Evolutionary conservation across 177 flowering plant species (phyloP), one percentile per base, ranked within the genome.

Genomic region (Vitis hybrid): DNA sequence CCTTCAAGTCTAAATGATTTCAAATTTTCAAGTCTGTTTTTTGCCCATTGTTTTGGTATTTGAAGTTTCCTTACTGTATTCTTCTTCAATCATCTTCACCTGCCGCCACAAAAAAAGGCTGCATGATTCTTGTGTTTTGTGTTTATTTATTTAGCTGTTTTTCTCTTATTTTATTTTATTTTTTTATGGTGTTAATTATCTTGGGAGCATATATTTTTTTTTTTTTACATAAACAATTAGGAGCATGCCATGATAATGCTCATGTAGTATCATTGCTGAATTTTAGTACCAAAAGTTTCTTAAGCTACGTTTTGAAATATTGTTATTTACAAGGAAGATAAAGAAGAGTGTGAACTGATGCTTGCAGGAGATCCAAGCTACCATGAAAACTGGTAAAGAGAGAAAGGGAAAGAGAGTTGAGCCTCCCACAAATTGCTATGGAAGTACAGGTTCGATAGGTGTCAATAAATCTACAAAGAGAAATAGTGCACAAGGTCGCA

Each of bases 321-420:
- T 10, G 13, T 19, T 19, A 6, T 59, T 22, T 2, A 22, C 34
- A 19, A 13, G 31, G 7, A 19, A 13, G 31, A 20, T 10, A 10
- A 20, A 10, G 55, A 52, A 10, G 55, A 52, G 55, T 52, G 13
- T 52, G n/a, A 52, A 14, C 34, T 31, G 34, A 31, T 31, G 34
- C 48, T 60, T 59, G 15, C 61, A 65, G 66, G 65, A 63, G 66
- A 70, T 50, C 61, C 66, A 67, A 59, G 60, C 19, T 52, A 16
- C 67, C 63, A 86, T 82, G 86, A 77, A 73, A 77, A 64, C 77
- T 68, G 20, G 65, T 64, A 70, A 72, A 71, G 77, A 60, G 70
- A 72, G 48, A 19, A 75, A 69, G 56, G 65, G 55, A 60, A 75
- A 60, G 59, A 70, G 31, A 51, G 53, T n/a, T 11, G 80, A 71